These are phyloP conservation scores for Linderniella brevidens DNA, from an alignment of 257 asterid species.

Conservation along the genomic window DNA sequence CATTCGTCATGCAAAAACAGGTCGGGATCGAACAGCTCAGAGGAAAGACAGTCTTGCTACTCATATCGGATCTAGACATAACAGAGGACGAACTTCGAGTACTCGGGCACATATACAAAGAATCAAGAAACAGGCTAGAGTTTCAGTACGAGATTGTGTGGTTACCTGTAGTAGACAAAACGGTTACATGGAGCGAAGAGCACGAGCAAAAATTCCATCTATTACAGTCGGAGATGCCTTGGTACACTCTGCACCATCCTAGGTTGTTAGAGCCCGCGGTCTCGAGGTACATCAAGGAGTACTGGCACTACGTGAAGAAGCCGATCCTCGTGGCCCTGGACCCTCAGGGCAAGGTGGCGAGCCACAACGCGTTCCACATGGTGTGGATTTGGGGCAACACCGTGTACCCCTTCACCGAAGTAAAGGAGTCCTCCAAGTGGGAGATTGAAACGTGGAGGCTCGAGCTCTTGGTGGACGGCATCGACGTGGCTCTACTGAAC, in stretches of 20 bases:
- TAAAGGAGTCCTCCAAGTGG: constrained; percentile 47
- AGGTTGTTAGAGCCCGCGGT: constrained; percentile 53
- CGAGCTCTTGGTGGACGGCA: constrained; percentile 37
- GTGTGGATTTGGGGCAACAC: constrained; percentile 70
- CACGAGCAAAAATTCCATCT: constrained; percentile 22
- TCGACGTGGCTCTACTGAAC: constrained; percentile 29
- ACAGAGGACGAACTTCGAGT: constrained; percentile 39
- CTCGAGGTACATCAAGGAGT: constrained; percentile 33
- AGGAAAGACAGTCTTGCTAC: constrained; percentile 53
- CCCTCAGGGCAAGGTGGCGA: constrained; percentile 42
- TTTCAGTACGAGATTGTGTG: constrained; percentile 58
- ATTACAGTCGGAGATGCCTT: constrained; percentile 48
- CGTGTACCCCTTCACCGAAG: constrained; percentile 49
- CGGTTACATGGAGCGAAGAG: constrained; percentile 19
- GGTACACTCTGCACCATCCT: constrained; percentile 62
- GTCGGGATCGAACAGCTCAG: constrained; percentile 34
- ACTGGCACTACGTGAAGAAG: constrained; percentile 57
- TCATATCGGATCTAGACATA: constrained; percentile 54
- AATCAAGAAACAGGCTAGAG: constrained; percentile 24
- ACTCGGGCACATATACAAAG: constrained; percentile 29
- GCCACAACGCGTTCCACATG: constrained; percentile 55
- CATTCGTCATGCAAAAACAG: constrained; percentile 10
- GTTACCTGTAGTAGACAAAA: constrained; percentile 45
- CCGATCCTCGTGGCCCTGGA: constrained; percentile 60
- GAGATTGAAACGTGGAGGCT: constrained; percentile 46